Percentiles rank a stretch among this genome's conserved stretches.
These are phyloP conservation scores for Arxiozyma bovina DNA, from an alignment of 1,139 yeast genomes.

Conservation along the genomic window DNA sequence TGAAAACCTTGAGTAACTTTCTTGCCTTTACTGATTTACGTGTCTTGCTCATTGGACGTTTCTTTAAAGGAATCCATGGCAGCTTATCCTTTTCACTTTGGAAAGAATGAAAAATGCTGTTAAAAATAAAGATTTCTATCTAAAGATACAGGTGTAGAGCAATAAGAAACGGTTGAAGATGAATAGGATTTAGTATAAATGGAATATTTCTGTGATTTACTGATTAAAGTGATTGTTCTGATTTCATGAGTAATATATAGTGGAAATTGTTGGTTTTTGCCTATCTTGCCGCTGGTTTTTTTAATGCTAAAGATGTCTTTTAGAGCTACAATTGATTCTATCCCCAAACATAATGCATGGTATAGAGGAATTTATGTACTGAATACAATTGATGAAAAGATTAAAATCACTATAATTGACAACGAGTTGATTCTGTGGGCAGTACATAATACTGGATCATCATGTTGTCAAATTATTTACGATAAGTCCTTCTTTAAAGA, in stretches of 20 bases:
- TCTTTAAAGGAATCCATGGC: not conserved
- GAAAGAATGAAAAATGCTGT: not conserved
- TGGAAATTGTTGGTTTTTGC: not conserved
- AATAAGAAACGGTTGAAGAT: not conserved
- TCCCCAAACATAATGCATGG: slow-evolving; percentile 26
- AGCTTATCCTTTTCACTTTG: too few relatives aligned
- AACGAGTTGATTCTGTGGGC: slow-evolving; percentile 23
- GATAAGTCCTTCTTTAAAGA: slow-evolving; percentile 22
- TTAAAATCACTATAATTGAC: slow-evolving; percentile 24
- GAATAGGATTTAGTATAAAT: too few relatives aligned
- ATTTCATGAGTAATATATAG: not conserved
- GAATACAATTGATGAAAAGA: slow-evolving; percentile 22
- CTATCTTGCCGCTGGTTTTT: not conserved
- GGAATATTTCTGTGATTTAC: too few relatives aligned
- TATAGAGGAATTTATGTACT: slow-evolving; percentile 21
- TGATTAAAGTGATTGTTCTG: not conserved
- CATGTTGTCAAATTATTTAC: slow-evolving; percentile 24
- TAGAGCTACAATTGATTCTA: slow-evolving; percentile 18
- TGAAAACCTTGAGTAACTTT: not conserved
- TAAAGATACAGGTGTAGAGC: not conserved
- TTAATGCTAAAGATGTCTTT: slow-evolving; percentile 21
- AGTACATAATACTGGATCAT: slow-evolving; percentile 26
- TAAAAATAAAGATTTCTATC: too few relatives aligned
- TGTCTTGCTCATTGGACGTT: not conserved
- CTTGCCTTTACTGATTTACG: too few relatives aligned